These are phyloP conservation scores for Rhynchosporium secalis DNA, from an alignment of 2,329 filamentous ascomycete genomes.

Conservation along the genomic window DNA sequence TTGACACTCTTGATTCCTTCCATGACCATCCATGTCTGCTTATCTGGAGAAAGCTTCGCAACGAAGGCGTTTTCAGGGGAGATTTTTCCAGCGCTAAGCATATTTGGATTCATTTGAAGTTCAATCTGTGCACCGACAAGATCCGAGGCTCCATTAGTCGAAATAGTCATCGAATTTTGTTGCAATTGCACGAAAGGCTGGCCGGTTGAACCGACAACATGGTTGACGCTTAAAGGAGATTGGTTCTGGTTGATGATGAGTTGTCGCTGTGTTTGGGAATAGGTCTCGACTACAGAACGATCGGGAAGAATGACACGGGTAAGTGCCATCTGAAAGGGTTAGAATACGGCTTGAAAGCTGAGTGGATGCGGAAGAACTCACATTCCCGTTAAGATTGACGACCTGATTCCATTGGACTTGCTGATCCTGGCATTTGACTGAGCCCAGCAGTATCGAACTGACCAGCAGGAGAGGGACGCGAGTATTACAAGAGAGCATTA, in stretches of 20 bases:
- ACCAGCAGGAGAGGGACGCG: constrained; percentile 3
- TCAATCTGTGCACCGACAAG: constrained; percentile 28
- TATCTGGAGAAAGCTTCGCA: constrained; percentile 24
- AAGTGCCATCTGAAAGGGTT: constrained; percentile 19
- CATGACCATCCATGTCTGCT: constrained; percentile 27
- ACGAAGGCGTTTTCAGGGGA: constrained; percentile 26
- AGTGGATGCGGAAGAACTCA: constrained; percentile 10
- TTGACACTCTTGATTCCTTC: constrained; percentile 27
- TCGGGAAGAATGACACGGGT: constrained; percentile 24
- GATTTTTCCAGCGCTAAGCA: constrained; percentile 19
- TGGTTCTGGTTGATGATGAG: constrained; percentile 26
- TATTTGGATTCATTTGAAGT: constrained; percentile 20
- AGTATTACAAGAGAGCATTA: constrained; percentile 7
- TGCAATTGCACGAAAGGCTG: constrained; percentile 26
- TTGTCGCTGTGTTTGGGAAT: constrained; percentile 26
- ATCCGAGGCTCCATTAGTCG: constrained; percentile 25
- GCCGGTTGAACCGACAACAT: constrained; percentile 27
- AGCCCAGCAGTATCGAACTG: constrained; percentile 7
- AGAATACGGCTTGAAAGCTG: neutral
- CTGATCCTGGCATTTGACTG: constrained; percentile 21
- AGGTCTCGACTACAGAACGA: constrained; percentile 26
- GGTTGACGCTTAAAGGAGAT: constrained; percentile 18
- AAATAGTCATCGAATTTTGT: constrained; percentile 25
- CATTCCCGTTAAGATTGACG: constrained; percentile 27
- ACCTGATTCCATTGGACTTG: constrained; percentile 27